Evolutionary conservation across 768 basidiomycete species (phyloP), one percentile per base, ranked within the genome.

Genomic region (Fomitopsis serialis): DNA sequence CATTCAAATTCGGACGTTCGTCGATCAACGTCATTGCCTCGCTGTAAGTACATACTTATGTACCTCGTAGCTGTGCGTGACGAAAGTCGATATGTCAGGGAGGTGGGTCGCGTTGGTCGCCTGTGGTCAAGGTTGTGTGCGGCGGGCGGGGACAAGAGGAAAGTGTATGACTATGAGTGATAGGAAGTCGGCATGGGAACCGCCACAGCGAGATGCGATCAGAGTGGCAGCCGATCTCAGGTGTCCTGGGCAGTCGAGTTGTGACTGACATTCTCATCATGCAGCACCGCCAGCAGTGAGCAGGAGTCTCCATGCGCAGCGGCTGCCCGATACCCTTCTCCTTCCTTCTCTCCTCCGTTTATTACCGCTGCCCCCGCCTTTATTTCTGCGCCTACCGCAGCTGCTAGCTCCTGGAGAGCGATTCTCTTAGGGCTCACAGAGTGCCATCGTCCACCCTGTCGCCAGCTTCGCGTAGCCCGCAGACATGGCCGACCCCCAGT

Each of bases 391-490:
- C 10, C 21, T 47, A 34, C n/a, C 46, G 15, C 11, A 25, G 46
- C 27, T 47, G 46, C 22, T 19, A 23, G 48, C 48, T 49, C 48
- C 48, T 17, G 48, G 48, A 32, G 48, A 49, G 48, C 48, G 11
- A 11, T 32, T 40, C 37, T 40, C 37, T 40, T 40, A 7, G 22
- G 48, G 35, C 48, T 49, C 48, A 11, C 35, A n/a, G 24, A 17
- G 35, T 49, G 48, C 48, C 48, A 12, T 40, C 36, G 35, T 40
- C n/a, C 36, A 27, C 36, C 15, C 44, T 45, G 22, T 45, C 27
- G 44, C 44, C 27, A 29, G 23, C 44, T 25, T 6, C 23, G 11
- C 15, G 19, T 29, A 15, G 37, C 37, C 37, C 13, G 19, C 37
- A 17, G 37, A 19, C 13, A 40, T 40, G 37, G 37, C 37, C 37